Percentiles rank a stretch among this genome's conserved stretches.
These are phyloP conservation scores for Raffaelea arxii DNA, from an alignment of 2,329 filamentous ascomycete genomes.

Conservation along the genomic window DNA sequence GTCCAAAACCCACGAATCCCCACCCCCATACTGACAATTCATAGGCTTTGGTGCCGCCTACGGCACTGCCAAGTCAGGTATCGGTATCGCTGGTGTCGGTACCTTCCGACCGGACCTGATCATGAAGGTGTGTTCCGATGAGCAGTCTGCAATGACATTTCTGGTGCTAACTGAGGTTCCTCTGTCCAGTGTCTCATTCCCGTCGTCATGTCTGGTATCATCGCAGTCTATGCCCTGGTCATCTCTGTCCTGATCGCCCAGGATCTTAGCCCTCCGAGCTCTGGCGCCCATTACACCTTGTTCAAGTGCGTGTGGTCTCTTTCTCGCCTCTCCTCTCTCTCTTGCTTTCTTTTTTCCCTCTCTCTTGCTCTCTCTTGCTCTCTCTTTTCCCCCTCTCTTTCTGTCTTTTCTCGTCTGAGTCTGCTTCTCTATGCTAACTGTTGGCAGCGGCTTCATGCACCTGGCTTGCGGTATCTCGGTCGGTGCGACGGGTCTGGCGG, in stretches of 20 bases:
- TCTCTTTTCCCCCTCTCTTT: no score
- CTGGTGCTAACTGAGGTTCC: neutral
- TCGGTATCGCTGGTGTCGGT: constrained; percentile 77
- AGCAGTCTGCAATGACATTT: neutral
- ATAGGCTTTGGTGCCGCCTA: constrained; percentile 65
- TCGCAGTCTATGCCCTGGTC: constrained; percentile 95
- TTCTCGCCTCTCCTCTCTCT: neutral
- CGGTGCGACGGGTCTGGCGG: constrained; percentile 83
- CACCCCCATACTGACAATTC: neutral
- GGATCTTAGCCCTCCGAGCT: constrained; percentile 65
- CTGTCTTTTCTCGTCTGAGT: no score
- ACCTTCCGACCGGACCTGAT: constrained; percentile 79
- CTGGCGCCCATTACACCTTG: constrained; percentile 61
- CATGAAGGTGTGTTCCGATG: constrained; percentile 61
- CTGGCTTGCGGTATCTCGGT: constrained; percentile 84
- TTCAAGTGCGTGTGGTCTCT: constrained; percentile 70
- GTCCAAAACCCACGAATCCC: neutral
- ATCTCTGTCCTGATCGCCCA: constrained; percentile 92
- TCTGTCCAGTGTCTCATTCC: constrained; percentile 64
- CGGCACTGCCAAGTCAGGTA: constrained; percentile 80
- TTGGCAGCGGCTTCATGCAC: constrained; percentile 88
- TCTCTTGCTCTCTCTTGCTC: constrained; percentile 12
- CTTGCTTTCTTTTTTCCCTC: neutral
- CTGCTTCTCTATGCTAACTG: no score
- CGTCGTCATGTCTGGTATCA: constrained; percentile 96